Base-by-base conservation (phyloP, 257 asterid species). In the Eustoma russellianum region DNA sequence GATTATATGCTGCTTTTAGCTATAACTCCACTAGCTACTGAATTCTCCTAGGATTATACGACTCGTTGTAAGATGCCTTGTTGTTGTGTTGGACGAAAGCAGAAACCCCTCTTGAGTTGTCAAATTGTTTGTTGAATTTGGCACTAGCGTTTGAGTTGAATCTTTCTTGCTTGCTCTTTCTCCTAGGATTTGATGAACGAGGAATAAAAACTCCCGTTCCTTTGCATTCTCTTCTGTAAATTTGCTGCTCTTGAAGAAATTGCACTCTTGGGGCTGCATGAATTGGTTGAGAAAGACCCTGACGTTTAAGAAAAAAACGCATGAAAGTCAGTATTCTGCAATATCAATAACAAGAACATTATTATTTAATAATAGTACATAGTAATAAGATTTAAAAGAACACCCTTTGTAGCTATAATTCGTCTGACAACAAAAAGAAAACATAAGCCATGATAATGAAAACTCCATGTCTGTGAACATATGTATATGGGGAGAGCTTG, bases 141-240 rank as follows among this genome's bases (percentile, higher is more conserved):
- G 74, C 59, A 33, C 66, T 77, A 51, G 30, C 3, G 30, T 24
- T 24, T 24, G 30, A 24, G 17, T 13, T 35, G 63, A 52, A 58
- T 64, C 75, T 79, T 57, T 70, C 66, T 60, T 77, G 85, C 63
- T 66, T 76, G 48, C 59, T 78, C 59, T 72, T 80, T 65, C 86
- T 65, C 54, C 86, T 73, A 0, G 74, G 70, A 41, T 77, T 71
- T 11, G 79, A 58, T 12, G 86, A 76, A 50, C 68, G 85, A 7
- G 97, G 97, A 57, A 88, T 85, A 18, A 88, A 88, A 8, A 88
- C 97, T 52, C 97, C 95, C 4, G 97, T 88, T 15, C 97, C 97
- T 69, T 85, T 85, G 79, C 85, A 82, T 59, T 78, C 88, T 66
- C 83, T 78, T 56, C 70, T 85, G 76, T 62, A 53, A 2, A 17